A percentile compares a stretch with the other conserved stretches of the same genome.
Conservation (phyloP, 163 green algal species). For the Scenedesmus sp. region DNA sequence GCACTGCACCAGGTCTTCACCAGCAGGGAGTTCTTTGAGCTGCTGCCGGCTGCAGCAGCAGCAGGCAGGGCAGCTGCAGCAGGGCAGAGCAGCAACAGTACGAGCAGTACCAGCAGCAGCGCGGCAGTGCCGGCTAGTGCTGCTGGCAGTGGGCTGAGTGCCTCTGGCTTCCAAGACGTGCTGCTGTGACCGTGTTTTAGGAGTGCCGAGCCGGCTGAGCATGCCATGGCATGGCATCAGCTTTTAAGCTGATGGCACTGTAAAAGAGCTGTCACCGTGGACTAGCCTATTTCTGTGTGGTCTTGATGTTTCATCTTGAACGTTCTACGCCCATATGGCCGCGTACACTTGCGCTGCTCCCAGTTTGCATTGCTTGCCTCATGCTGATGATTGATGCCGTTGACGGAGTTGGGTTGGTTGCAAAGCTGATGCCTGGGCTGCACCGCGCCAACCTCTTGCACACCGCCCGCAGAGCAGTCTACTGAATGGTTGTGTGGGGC, state of each 20-base stretch:
- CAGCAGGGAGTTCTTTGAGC: slow-evolving; percentile 19
- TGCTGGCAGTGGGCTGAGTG: not conserved
- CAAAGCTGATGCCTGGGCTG: too few species aligned
- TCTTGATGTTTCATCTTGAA: too few species aligned
- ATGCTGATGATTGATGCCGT: too few species aligned
- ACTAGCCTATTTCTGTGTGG: too few species aligned
- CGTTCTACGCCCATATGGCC: too few species aligned
- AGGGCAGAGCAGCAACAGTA: not conserved
- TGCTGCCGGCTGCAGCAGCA: slow-evolving; percentile 24
- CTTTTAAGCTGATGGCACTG: not conserved
- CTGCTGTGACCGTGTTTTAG: not conserved
- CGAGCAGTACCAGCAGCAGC: not conserved
- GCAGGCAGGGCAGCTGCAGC: not conserved
- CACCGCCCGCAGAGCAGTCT: too few species aligned
- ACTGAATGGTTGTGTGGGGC: too few species aligned
- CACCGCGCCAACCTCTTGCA: too few species aligned
- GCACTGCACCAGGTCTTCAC: slow-evolving; percentile 46
- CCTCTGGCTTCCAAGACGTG: not conserved
- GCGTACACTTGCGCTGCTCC: too few species aligned
- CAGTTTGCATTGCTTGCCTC: too few species aligned
- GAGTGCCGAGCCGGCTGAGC: too few species aligned
- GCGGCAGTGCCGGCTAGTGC: not conserved
- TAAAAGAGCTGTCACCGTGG: not conserved
- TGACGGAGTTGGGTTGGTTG: too few species aligned
- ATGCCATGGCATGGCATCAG: not conserved